Evolutionary conservation across 208 protist genomes (phyloP).

Genomic region (Crithidia sp.): DNA sequence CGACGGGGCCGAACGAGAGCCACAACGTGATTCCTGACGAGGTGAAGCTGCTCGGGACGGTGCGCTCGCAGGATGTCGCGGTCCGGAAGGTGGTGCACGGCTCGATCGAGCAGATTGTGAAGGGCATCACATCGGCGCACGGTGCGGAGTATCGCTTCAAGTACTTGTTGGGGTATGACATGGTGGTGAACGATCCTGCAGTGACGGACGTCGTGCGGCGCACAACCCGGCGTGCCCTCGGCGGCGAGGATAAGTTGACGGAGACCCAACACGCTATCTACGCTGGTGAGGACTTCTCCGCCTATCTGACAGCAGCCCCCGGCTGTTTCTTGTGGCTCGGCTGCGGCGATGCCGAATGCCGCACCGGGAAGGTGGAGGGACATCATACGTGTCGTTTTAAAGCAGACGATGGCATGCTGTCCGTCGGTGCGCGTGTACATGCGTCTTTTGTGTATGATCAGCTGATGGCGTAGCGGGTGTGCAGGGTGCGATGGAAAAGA

Average conservation of each 20-base stretch:
- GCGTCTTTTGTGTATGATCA: slow-evolving; percentile 43
- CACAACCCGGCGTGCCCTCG: slow-evolving; percentile 35
- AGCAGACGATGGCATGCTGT: slow-evolving; percentile 46
- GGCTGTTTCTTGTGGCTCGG: slow-evolving; percentile 46
- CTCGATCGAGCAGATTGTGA: slow-evolving; percentile 52
- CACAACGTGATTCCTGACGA: slow-evolving; percentile 74
- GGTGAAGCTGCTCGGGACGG: slow-evolving; percentile 57
- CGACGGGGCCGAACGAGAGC: slow-evolving; percentile 51
- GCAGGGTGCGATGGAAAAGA: not conserved
- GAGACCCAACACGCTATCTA: slow-evolving; percentile 19
- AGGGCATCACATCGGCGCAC: slow-evolving; percentile 53
- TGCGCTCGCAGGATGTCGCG: slow-evolving; percentile 51
- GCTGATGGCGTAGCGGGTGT: not conserved
- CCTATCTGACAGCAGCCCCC: slow-evolving; percentile 36
- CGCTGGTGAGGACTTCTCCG: slow-evolving; percentile 61
- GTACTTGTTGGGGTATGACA: slow-evolving; percentile 49
- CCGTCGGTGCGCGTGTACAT: slow-evolving; percentile 42
- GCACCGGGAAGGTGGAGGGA: slow-evolving; percentile 12
- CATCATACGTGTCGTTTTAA: slow-evolving; percentile 46
- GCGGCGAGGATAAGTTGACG: slow-evolving; percentile 19
- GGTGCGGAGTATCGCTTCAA: slow-evolving; percentile 36
- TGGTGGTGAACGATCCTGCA: slow-evolving; percentile 54
- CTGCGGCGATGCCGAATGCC: slow-evolving; percentile 19
- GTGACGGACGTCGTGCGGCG: slow-evolving; percentile 44
- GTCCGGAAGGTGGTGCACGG: slow-evolving; percentile 37